A percentile compares a stretch with the other conserved stretches of the same genome.
These are phyloP conservation scores for Aspergillus sp. DNA, from an alignment of 2,329 filamentous ascomycete genomes.

Conservation along the genomic window DNA sequence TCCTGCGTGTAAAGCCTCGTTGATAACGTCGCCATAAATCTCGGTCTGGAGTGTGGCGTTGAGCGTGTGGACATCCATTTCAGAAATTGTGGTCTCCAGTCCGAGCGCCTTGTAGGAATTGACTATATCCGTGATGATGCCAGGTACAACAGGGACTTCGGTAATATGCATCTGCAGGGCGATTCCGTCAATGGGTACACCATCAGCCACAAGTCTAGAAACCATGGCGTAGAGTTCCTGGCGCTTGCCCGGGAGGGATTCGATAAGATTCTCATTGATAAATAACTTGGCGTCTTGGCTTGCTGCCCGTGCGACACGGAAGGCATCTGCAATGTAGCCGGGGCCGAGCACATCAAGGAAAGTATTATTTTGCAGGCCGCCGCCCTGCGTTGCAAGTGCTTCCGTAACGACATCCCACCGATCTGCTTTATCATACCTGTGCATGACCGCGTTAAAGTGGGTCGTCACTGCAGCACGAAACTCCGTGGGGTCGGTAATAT, in stretches of 20 bases:
- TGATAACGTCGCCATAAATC: conserved; percentile 5
- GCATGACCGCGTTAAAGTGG: conserved; percentile 13
- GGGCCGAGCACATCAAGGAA: conserved; percentile 9
- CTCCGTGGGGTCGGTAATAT: conserved; percentile 8
- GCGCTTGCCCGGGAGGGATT: conserved; percentile 2
- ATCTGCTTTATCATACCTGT: conserved; percentile 10
- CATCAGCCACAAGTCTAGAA: conserved; percentile 1
- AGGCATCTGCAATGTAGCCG: conserved; percentile 9
- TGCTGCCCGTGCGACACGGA: conserved; percentile 9
- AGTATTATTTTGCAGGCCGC: conserved; percentile 3
- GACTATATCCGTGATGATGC: conserved; percentile 4
- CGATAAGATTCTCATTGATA: conserved; percentile 8
- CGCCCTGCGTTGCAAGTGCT: conserved; percentile 4
- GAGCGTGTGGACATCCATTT: conserved; percentile 11
- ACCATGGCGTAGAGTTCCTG: conserved; percentile 8
- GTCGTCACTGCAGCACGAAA: conserved; percentile 8
- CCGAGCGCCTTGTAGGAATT: conserved; percentile 7
- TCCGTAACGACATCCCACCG: conserved; percentile 14
- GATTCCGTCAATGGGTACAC: conserved; percentile 5
- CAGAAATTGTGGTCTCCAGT: conserved; percentile 3
- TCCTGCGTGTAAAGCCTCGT: conserved; percentile 8
- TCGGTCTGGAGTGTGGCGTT: conserved; percentile 5
- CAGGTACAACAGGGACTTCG: not conserved
- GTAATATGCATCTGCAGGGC: conserved; percentile 9
- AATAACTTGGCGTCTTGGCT: conserved; percentile 9